Conservation (phyloP, 805 yeast genomes). For the Saccharomyces eubayanus region DNA sequence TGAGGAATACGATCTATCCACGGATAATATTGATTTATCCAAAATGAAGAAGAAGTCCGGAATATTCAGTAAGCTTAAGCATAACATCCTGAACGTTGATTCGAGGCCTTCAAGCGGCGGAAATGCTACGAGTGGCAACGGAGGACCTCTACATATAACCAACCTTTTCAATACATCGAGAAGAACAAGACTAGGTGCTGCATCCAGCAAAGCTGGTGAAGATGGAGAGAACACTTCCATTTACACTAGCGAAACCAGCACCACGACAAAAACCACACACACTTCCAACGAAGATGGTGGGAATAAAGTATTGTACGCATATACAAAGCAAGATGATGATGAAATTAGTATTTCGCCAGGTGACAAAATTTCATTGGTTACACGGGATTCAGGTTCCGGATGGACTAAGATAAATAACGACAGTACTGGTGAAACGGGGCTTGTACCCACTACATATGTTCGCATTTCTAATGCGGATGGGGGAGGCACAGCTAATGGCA, state of each 20-base stretch:
- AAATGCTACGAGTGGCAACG: neutral
- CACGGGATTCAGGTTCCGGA: conserved; percentile 81
- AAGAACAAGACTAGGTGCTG: neutral
- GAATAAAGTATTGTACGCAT: conserved; percentile 52
- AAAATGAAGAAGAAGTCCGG: conserved; percentile 52
- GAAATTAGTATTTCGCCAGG: conserved; percentile 59
- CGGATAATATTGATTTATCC: conserved; percentile 41
- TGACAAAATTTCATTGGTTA: conserved; percentile 49
- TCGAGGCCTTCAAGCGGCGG: conserved; percentile 14
- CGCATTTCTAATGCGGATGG: conserved; percentile 33
- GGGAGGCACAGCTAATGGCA: conserved; percentile 13
- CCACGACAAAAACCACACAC: conserved; percentile 3
- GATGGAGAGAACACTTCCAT: conserved; percentile 7
- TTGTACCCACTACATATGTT: conserved; percentile 80
- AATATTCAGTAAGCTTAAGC: conserved; percentile 37
- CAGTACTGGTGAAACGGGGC: conserved; percentile 48
- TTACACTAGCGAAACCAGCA: conserved; percentile 4
- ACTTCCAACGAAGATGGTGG: neutral
- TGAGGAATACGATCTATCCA: conserved; percentile 52
- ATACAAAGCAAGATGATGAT: conserved; percentile 63
- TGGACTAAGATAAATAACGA: conserved; percentile 68
- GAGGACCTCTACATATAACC: neutral
- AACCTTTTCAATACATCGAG: neutral
- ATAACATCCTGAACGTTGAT: conserved; percentile 11
- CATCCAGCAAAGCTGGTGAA: conserved; percentile 1